Percentiles rank a stretch among this genome's conserved stretches.
Conservation (phyloP, 371 early-diverging fungal species). For the Caulochytrium protostelioides region DNA sequence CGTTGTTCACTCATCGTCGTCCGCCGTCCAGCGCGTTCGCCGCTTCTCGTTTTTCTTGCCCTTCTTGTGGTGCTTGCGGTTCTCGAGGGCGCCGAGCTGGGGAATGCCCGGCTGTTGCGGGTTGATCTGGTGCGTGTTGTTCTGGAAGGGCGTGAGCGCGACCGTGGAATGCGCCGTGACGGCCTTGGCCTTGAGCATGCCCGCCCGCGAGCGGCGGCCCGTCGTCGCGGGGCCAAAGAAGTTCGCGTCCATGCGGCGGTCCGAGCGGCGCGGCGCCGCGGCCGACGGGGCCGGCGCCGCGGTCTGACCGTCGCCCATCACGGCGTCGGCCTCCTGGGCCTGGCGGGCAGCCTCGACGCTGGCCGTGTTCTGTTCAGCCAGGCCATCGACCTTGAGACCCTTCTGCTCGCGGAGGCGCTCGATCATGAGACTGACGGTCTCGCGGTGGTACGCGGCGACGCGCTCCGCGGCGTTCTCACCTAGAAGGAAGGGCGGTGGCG, state of each 20-base stretch:
- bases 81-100: conserved; percentile 3
- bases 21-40: conserved; percentile 18
- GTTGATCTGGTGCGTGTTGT: too few relatives aligned
- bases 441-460: conserved; percentile 26
- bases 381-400: conserved; percentile 9
- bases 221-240: conserved; percentile 8
- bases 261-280: conserved; percentile 3
- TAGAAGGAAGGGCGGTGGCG: conserved; percentile 57
- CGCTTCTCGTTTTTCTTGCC: conserved; percentile 42
- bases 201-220: conserved; percentile 6
- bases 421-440: conserved; percentile 24
- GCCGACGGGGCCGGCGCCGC: conserved; percentile 8
- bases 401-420: conserved; percentile 1
- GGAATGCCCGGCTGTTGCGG: too few relatives aligned
- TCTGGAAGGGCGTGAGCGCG: too few relatives aligned
- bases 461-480: conserved; percentile 27
- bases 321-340: conserved; percentile 8
- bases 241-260: conserved; percentile 8
- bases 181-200: conserved; percentile 3
- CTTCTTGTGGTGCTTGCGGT: conserved; percentile 58
- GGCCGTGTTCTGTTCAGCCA: conserved; percentile 5
- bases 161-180: not conserved
- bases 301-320: conserved; percentile 6
- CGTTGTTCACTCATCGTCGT: too few relatives aligned
- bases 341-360: conserved; percentile 3